These are phyloP conservation scores for Trichophyton equinum DNA, from an alignment of 2,329 filamentous ascomycete genomes.

Conservation along the genomic window DNA sequence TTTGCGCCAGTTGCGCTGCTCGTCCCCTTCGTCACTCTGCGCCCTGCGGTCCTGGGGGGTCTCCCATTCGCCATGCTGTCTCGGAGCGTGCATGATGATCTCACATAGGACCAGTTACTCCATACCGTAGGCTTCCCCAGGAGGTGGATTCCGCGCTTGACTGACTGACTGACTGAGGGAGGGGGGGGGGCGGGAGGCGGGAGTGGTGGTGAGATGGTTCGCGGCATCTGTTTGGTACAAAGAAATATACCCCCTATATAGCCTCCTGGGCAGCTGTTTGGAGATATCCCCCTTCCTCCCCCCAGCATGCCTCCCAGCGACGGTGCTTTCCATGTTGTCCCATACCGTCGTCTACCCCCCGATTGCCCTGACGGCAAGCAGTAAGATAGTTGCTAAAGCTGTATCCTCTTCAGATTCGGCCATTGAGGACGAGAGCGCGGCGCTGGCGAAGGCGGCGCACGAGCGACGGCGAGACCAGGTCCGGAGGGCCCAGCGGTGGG, in stretches of 20 bases:
- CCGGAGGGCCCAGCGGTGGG: conserved; percentile 20
- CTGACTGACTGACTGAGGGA: too few relatives aligned
- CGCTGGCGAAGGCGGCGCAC: conserved; percentile 13
- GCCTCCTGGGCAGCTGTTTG: background rate
- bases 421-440: conserved; percentile 6
- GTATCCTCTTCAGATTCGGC: background rate
- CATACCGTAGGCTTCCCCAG: too few relatives aligned
- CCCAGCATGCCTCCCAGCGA: background rate
- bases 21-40: background rate
- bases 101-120: background rate
- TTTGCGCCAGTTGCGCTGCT: background rate
- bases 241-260: background rate
- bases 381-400: background rate
- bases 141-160: too few relatives aligned
- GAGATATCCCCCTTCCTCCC: background rate
- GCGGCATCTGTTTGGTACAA: background rate
- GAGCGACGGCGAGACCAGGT: conserved; percentile 20
- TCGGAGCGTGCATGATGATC: background rate
- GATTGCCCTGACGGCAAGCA: background rate
- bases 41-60: too few relatives aligned
- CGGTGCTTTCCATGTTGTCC: background rate
- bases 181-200: too few relatives aligned
- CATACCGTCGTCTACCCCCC: background rate
- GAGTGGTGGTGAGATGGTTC: background rate
- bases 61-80: too few relatives aligned